A percentile compares a stretch with the other conserved stretches of the same genome.
phyloP scores from a whole-genome alignment of 2,329 filamentous ascomycete species.

The Phialemoniopsis sp. region DNA sequence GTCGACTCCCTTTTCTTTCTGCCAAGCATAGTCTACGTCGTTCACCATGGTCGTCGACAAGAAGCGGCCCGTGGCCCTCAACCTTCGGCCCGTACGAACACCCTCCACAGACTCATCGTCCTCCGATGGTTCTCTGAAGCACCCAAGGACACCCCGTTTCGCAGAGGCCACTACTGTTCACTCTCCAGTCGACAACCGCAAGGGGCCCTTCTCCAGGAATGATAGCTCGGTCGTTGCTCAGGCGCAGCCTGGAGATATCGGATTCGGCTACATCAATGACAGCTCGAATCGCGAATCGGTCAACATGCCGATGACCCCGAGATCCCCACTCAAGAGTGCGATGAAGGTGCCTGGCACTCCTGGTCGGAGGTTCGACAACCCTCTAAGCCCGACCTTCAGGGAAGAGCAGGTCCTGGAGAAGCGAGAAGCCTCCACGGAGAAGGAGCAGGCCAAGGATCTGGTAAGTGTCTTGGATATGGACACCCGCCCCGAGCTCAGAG shows the following conservation, averaged over 20 bases:
- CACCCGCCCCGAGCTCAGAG: constrained; percentile 24
- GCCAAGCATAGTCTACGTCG: constrained; percentile 21
- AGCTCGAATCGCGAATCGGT: constrained; percentile 50
- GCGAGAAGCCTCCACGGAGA: constrained; percentile 74
- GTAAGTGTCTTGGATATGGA: constrained; percentile 49
- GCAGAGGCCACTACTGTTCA: constrained; percentile 76
- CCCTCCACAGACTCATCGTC: constrained; percentile 46
- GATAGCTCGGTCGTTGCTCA: constrained; percentile 54
- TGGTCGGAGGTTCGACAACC: constrained; percentile 67
- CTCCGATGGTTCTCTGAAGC: constrained; percentile 55
- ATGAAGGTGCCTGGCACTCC: constrained; percentile 84
- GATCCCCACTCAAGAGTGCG: constrained; percentile 82
- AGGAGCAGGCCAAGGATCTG: constrained; percentile 81
- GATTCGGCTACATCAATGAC: constrained; percentile 83
- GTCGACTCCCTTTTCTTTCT: constrained; percentile 17
- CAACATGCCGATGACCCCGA: constrained; percentile 63
- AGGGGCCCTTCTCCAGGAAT: constrained; percentile 53
- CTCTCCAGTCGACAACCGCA: constrained; percentile 63
- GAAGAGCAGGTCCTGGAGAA: constrained; percentile 88
- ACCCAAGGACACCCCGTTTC: constrained; percentile 72
- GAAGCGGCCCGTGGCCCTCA: constrained; percentile 52
- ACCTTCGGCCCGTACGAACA: constrained; percentile 45
- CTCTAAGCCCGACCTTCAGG: constrained; percentile 84
- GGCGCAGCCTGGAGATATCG: constrained; percentile 77
- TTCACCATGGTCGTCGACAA: constrained; percentile 35